Percentiles rank a stretch among this genome's conserved stretches.
Conservation (phyloP, 2,329 filamentous ascomycete species). For the Colletotrichum falcatum region DNA sequence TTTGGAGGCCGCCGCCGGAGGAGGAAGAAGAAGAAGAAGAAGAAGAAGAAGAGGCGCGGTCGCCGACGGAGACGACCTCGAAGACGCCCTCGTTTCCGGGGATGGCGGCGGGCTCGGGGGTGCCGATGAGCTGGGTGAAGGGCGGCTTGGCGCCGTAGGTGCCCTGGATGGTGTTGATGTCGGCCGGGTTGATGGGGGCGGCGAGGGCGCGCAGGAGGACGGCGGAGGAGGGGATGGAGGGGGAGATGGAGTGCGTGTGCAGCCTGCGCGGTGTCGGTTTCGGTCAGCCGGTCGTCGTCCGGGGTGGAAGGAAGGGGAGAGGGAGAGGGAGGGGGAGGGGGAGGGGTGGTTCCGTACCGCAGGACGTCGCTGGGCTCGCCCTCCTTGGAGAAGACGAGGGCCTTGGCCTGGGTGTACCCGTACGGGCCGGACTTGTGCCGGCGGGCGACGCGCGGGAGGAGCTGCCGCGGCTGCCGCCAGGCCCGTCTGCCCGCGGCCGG, state of each 20-base stretch:
- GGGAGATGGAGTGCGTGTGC: slow-evolving; percentile 82
- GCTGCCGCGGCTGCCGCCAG: not conserved
- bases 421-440: slow-evolving; percentile 72
- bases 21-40: too few relatives aligned
- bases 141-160: slow-evolving; percentile 89
- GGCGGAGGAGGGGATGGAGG: slow-evolving; percentile 71
- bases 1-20: slow-evolving; percentile 59
- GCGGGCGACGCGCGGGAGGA: slow-evolving; percentile 44
- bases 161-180: slow-evolving; percentile 98
- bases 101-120: slow-evolving; percentile 78
- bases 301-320: not conserved
- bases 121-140: slow-evolving; percentile 82
- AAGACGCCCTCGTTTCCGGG: slow-evolving; percentile 95
- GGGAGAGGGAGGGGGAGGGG: not conserved
- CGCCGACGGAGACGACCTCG: slow-evolving; percentile 83
- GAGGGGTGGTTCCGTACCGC: slow-evolving; percentile 55
- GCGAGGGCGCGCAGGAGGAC: slow-evolving; percentile 90
- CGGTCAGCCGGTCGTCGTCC: slow-evolving; percentile 45
- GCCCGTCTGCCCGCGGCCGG: slow-evolving; percentile 4
- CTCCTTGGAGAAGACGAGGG: slow-evolving; percentile 79
- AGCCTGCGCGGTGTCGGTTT: slow-evolving; percentile 53
- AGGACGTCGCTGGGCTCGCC: slow-evolving; percentile 81
- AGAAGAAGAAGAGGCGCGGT: too few relatives aligned
- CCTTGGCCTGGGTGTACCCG: slow-evolving; percentile 87
- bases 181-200: slow-evolving; percentile 94